Conservation (phyloP, 768 basidiomycete genomes). For the Pisolithus tinctorius region DNA sequence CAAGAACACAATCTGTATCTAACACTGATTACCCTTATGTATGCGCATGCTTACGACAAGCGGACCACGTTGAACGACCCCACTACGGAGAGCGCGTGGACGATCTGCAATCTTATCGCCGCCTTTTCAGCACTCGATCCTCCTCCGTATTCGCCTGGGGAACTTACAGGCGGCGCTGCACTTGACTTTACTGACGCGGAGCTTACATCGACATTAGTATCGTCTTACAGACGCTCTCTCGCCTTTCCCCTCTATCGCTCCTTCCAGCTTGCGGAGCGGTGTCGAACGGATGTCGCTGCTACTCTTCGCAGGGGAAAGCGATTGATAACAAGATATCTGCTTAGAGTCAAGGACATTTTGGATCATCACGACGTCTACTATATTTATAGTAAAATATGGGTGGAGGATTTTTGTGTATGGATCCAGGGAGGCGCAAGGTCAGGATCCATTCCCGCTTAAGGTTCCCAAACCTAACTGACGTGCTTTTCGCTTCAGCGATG, state of each 20-base stretch:
- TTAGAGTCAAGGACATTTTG: constrained; percentile 67
- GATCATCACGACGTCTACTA: constrained; percentile 85
- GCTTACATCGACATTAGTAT: constrained; percentile 42
- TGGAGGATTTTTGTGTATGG: constrained; percentile 85
- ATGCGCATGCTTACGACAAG: constrained; percentile 76
- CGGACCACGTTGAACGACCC: constrained; percentile 73
- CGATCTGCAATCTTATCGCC: constrained; percentile 63
- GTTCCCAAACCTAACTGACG: background rate
- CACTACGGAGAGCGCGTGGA: constrained; percentile 89
- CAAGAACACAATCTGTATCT: constrained; percentile 63
- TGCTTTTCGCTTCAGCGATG: constrained; percentile 42
- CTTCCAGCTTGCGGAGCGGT: constrained; percentile 64
- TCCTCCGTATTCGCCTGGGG: constrained; percentile 37
- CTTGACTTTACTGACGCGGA: constrained; percentile 36
- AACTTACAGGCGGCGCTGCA: constrained; percentile 5
- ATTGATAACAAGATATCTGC: constrained; percentile 53
- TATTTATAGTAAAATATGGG: constrained; percentile 82
- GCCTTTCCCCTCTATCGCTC: constrained; percentile 78
- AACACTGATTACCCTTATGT: constrained; percentile 63
- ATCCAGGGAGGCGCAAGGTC: constrained; percentile 66
- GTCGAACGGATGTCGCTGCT: constrained; percentile 55
- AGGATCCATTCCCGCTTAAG: background rate
- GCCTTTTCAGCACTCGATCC: constrained; percentile 81
- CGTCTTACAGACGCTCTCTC: constrained; percentile 70
- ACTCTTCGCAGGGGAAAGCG: constrained; percentile 58